phyloP scores from a whole-genome alignment of 2,329 filamentous ascomycete genomes.

The Aspergillus tubingensis region DNA sequence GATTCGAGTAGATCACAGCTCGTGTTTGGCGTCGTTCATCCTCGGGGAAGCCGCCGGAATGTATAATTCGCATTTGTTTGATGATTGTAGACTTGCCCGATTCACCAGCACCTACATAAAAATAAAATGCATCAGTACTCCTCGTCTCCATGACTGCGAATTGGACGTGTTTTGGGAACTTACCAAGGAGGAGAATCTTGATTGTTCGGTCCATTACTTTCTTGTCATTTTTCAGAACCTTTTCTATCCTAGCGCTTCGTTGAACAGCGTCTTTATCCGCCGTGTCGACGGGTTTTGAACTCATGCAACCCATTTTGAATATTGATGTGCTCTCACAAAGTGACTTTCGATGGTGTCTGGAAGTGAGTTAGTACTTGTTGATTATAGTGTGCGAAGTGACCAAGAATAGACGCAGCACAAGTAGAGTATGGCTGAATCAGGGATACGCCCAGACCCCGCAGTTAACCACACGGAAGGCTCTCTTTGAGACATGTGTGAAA shows the following conservation, averaged over 20 bases:
- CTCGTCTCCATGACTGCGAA: not conserved
- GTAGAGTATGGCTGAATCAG: slow-evolving; percentile 20
- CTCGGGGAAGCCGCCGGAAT: slow-evolving; percentile 86
- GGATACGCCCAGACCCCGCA: slow-evolving; percentile 13
- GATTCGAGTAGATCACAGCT: slow-evolving; percentile 92
- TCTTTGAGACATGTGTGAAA: slow-evolving; percentile 18
- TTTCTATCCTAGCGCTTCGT: slow-evolving; percentile 72
- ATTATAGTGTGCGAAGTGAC: not conserved
- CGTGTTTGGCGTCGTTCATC: slow-evolving; percentile 91
- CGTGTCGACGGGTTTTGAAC: slow-evolving; percentile 43
- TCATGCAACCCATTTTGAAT: slow-evolving; percentile 47
- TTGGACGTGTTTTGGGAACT: slow-evolving; percentile 30
- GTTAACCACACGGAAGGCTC: slow-evolving; percentile 12
- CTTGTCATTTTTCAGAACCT: slow-evolving; percentile 80
- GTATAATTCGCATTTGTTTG: slow-evolving; percentile 99
- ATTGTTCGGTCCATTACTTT: slow-evolving; percentile 84
- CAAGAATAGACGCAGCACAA: not conserved
- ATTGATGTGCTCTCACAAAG: not conserved
- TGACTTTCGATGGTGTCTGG: not conserved
- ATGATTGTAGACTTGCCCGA: slow-evolving; percentile 95
- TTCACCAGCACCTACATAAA: slow-evolving; percentile 77
- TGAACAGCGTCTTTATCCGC: slow-evolving; percentile 45
- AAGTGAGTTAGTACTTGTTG: slow-evolving; percentile 5
- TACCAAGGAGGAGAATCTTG: slow-evolving; percentile 91
- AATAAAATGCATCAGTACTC: not conserved